These are phyloP conservation scores for Endocladia muricata DNA, from an alignment of 31 red algal species.

Conservation along the genomic window DNA sequence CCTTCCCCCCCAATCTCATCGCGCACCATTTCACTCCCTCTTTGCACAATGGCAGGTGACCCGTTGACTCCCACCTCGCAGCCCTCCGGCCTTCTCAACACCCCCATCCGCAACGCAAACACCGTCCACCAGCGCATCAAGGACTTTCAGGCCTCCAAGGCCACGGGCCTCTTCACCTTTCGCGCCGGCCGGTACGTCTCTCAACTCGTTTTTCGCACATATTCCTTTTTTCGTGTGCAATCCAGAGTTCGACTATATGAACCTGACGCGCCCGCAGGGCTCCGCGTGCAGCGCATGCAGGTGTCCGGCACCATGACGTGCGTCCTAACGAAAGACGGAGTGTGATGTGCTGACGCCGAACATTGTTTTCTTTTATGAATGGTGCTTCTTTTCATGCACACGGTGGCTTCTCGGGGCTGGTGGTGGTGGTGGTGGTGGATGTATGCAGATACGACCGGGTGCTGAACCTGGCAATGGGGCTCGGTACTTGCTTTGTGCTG, in stretches of 20 bases:
- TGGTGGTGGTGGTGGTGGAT: too few species aligned
- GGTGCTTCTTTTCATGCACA: neutral
- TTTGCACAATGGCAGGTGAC: neutral
- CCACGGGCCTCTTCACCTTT: constrained; percentile 50
- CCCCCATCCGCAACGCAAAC: neutral
- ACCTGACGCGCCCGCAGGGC: too few species aligned
- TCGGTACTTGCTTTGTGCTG: constrained; percentile 31
- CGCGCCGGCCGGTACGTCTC: constrained; percentile 48
- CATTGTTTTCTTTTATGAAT: neutral
- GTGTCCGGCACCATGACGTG: too few species aligned
- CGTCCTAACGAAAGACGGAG: too few species aligned
- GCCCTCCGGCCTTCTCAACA: neutral
- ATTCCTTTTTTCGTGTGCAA: too few species aligned
- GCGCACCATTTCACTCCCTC: neutral
- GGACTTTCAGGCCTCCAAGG: constrained; percentile 39
- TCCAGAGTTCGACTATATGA: too few species aligned
- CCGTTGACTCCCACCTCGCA: neutral
- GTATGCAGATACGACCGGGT: constrained; percentile 33
- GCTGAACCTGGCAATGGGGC: constrained; percentile 45
- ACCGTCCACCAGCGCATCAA: constrained; percentile 30
- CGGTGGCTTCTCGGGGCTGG: neutral
- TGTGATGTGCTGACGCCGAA: too few species aligned
- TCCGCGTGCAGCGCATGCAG: too few species aligned
- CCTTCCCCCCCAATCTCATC: neutral
- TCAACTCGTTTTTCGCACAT: too few species aligned